Percentiles rank a stretch among this genome's conserved stretches.
Evolutionary conservation across 768 basidiomycete species (phyloP).

Genomic region (Pholiota molesta): DNA sequence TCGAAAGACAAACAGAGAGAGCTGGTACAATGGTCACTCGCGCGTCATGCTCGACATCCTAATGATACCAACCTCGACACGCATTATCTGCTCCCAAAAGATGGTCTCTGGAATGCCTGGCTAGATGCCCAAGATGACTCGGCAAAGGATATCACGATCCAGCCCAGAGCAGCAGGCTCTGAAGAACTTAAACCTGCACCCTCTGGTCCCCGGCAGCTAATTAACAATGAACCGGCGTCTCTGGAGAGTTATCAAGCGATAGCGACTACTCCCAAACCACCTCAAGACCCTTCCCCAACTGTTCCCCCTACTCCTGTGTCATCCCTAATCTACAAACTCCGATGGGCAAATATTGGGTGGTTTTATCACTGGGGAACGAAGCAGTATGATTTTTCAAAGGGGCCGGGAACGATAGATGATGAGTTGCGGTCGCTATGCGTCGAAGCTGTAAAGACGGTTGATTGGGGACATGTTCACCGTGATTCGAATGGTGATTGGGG

Average conservation of each 20-base stretch:
- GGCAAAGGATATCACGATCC: constrained; percentile 36
- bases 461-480: constrained; percentile 71
- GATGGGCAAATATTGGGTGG: constrained; percentile 97
- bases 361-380: constrained; percentile 98
- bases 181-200: constrained; percentile 23
- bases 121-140: constrained; percentile 37
- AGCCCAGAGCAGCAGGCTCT: constrained; percentile 45
- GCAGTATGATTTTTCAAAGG: constrained; percentile 85
- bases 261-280: constrained; percentile 57
- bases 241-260: constrained; percentile 56
- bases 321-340: constrained; percentile 70
- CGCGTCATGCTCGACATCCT: constrained; percentile 72
- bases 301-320: constrained; percentile 51
- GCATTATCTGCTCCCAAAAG: constrained; percentile 76
- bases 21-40: constrained; percentile 74
- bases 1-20: constrained; percentile 62
- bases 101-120: constrained; percentile 79
- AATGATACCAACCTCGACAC: constrained; percentile 91
- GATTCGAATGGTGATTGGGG: constrained; percentile 49
- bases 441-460: constrained; percentile 59
- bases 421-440: constrained; percentile 62
- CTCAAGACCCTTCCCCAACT: constrained; percentile 66
- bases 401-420: constrained; percentile 62
- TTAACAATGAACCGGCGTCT: constrained; percentile 74
- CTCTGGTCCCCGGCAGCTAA: constrained; percentile 63